These are phyloP conservation scores for Neonectria punicea DNA, from an alignment of 2,329 filamentous ascomycete species.

Conservation along the genomic window DNA sequence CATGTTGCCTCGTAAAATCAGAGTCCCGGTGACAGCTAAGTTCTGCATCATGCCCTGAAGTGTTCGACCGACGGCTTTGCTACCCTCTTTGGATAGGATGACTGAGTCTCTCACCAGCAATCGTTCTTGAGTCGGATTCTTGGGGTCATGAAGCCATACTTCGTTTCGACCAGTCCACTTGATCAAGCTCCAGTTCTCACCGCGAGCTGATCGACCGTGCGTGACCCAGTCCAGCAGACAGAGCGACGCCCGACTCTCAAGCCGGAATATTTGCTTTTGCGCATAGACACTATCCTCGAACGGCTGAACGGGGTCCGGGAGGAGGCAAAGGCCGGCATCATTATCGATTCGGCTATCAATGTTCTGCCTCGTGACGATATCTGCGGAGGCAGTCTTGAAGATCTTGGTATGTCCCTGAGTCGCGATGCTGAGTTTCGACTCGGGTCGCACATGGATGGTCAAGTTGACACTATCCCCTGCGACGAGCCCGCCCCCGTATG, in stretches of 20 bases:
- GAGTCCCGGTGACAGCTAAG: constrained; percentile 82
- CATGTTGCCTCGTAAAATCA: constrained; percentile 81
- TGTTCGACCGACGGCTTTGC: constrained; percentile 50
- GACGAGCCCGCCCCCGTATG: constrained; percentile 93
- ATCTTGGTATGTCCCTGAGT: constrained; percentile 92
- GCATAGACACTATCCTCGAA: constrained; percentile 86
- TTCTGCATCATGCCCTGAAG: constrained; percentile 75
- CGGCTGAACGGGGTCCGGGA: constrained; percentile 94
- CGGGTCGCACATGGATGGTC: constrained; percentile 69
- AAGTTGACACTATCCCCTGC: constrained; percentile 86
- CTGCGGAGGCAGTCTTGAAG: constrained; percentile 77
- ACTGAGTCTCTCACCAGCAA: constrained; percentile 89
- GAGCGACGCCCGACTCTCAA: constrained; percentile 68
- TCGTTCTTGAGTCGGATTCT: constrained; percentile 54
- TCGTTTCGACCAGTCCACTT: constrained; percentile 89
- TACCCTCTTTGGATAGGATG: constrained; percentile 71
- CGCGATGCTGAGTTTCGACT: constrained; percentile 74
- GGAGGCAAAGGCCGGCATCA: constrained; percentile 68
- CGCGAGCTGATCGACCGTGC: constrained; percentile 83
- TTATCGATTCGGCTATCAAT: constrained; percentile 62
- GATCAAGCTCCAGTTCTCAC: constrained; percentile 87
- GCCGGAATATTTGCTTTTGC: constrained; percentile 82
- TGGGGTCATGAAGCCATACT: constrained; percentile 68
- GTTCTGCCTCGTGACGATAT: constrained; percentile 67
- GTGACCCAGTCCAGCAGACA: constrained; percentile 96